Percentiles rank a stretch among this genome's conserved stretches.
Evolutionary conservation across 306 rosid genomes (phyloP).

Genomic region (Rubus idaeus): DNA sequence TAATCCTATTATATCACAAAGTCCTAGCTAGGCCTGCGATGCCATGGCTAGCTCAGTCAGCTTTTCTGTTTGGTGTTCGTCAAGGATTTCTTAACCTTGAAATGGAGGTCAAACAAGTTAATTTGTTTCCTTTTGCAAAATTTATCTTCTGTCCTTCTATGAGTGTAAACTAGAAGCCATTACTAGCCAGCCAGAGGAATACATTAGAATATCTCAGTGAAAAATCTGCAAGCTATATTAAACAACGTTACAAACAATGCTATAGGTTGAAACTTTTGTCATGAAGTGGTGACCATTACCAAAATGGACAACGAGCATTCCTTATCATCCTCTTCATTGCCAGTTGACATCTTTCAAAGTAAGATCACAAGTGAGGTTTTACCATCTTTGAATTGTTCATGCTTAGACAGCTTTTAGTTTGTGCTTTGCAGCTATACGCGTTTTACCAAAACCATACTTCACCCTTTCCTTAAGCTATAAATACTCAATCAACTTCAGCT

Average conservation of each 20-base stretch:
- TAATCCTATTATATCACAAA: not conserved
- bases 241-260: not conserved
- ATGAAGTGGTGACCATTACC: not conserved
- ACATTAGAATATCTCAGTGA: not conserved
- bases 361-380: not conserved
- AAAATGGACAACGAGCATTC: not conserved
- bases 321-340: constrained; percentile 13
- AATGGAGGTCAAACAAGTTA: not conserved
- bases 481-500: not conserved
- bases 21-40: not conserved
- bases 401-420: constrained; percentile 11
- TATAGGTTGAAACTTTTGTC: constrained; percentile 5
- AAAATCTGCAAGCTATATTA: not conserved
- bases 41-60: not conserved
- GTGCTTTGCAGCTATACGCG: constrained; percentile 1
- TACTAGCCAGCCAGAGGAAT: not conserved
- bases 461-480: constrained; percentile 3
- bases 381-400: constrained; percentile 15
- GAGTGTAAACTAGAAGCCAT: constrained; percentile 4
- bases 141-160: not conserved
- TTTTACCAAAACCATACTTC: constrained; percentile 10
- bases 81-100: not conserved
- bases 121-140: not conserved
- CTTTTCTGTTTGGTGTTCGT: not conserved
- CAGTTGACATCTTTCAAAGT: not conserved